Evolutionary conservation across 805 yeast genomes (phyloP).

Genomic region (Candida maesae): DNA sequence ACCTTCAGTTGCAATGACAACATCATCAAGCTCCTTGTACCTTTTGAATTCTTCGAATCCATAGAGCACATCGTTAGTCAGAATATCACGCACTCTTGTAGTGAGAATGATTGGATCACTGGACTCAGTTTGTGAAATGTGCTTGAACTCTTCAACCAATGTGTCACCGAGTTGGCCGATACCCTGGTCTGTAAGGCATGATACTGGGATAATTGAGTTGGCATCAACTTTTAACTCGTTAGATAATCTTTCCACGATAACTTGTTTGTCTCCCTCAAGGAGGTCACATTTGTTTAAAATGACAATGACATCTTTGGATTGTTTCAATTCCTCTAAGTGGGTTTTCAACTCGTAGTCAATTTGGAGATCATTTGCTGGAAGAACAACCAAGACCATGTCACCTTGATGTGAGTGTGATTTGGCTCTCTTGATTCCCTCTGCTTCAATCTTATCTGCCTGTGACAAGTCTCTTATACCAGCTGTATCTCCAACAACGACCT

Average conservation of each 20-base stretch:
- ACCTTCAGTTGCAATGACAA: conserved; percentile 77
- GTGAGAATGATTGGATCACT: conserved; percentile 72
- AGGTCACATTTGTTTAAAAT: conserved; percentile 64
- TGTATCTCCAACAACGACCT: conserved; percentile 83
- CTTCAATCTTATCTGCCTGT: conserved; percentile 56
- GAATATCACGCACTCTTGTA: conserved; percentile 67
- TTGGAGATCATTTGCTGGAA: conserved; percentile 43
- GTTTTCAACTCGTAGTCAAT: conserved; percentile 36
- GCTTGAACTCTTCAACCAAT: conserved; percentile 45
- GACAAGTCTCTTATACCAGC: conserved; percentile 73
- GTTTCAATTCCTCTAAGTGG: conserved; percentile 33
- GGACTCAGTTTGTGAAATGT: conserved; percentile 44
- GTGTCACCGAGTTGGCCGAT: conserved; percentile 40
- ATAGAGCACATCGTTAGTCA: conserved; percentile 68
- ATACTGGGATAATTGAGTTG: conserved; percentile 38
- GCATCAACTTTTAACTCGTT: conserved; percentile 20
- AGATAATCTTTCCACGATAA: conserved; percentile 25
- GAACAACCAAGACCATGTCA: conserved; percentile 65
- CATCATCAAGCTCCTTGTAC: conserved; percentile 54
- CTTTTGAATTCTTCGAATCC: conserved; percentile 65
- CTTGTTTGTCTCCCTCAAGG: conserved; percentile 15
- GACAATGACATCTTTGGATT: conserved; percentile 34
- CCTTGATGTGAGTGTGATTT: conserved; percentile 52
- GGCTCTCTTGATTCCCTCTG: conserved; percentile 80
- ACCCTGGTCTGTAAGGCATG: conserved; percentile 62